A percentile compares a stretch with the other conserved stretches of the same genome.
These are phyloP conservation scores for Diaporthe citri DNA, from an alignment of 2,329 filamentous ascomycete species.

Conservation along the genomic window DNA sequence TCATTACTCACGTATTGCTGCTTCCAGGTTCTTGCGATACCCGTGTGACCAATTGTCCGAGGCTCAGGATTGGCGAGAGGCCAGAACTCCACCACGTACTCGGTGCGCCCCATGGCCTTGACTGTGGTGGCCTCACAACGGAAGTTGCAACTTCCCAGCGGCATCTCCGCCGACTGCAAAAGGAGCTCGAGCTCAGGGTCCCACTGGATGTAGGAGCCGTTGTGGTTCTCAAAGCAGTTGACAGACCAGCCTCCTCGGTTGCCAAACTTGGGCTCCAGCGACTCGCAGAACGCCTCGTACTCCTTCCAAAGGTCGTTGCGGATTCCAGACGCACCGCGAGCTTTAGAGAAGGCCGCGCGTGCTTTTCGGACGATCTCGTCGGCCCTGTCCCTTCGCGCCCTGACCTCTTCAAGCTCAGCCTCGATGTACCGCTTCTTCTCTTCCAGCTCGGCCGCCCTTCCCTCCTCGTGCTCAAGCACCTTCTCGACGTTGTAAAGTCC, in stretches of 20 bases:
- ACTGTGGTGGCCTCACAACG: constrained; percentile 22
- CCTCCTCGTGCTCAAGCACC: neutral
- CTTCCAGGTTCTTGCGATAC: neutral
- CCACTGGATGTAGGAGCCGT: neutral
- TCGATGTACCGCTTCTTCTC: neutral
- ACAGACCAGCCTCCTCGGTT: constrained; percentile 21
- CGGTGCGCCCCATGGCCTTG: neutral
- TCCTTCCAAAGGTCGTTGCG: constrained; percentile 4
- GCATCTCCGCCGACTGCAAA: constrained; percentile 11
- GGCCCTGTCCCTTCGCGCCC: neutral
- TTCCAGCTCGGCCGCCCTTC: neutral
- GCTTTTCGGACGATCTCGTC: neutral
- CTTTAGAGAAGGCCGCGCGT: neutral
- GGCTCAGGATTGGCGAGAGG: constrained; percentile 6
- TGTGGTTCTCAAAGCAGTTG: constrained; percentile 16
- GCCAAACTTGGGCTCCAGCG: constrained; percentile 5
- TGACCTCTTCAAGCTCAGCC: neutral
- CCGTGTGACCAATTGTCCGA: no score
- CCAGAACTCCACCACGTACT: constrained; percentile 33
- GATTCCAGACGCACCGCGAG: neutral
- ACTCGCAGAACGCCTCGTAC: constrained; percentile 27
- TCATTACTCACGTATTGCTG: constrained; percentile 22
- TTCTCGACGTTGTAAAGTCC: constrained; percentile 13
- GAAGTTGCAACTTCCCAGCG: constrained; percentile 2
- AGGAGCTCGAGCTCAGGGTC: constrained; percentile 16